Base-by-base conservation (phyloP, 495 filamentous ascomycete genomes). In the Podospora pseudopauciseta region DNA sequence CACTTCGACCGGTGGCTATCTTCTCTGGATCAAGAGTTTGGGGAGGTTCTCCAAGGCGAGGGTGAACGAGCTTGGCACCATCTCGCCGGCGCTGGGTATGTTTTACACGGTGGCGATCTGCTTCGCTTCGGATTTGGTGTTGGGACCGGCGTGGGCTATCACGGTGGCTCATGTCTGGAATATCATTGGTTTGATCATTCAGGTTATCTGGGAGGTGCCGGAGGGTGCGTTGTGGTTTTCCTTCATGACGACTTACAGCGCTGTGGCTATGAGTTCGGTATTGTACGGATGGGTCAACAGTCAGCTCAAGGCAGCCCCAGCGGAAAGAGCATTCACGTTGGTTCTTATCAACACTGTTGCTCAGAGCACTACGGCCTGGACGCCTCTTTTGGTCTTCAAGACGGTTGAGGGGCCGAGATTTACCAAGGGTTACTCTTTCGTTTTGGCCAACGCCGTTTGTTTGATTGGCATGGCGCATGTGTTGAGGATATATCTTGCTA, bases 401-500 rank as follows among this genome's bases (percentile, higher is more conserved):
- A 76, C 74, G 28, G 66, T 68, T 2, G 74, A 76, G 56, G 73
- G 63, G 16, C 82, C 83, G 23, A 70, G 80, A 13, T 85, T 82
- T 70, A 78, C 72, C 28, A 84, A 84, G 68, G 83, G 83, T 0
- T 83, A 82, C 68, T 75, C 81, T 2, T 85, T 84, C 70, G 79
- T 80, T 16, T 67, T 85, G 65, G 83, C 65, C 1, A 82, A 80
- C 72, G 79, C 82, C 2, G 71, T 84, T 60, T 80, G 74, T 23
- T 71, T 85, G 70, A 82, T 85, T 65, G 34, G 71, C 5, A 63
- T 75, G 30, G 74, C 80, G 55, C 81, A 83, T 75, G 49, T 71
- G 7, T 69, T 82, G 60, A 67, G 72, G 4, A 64, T 71, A 54
- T 78, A 70, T 54, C 60, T 78, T 32, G 71, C 67, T 49, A 65